Base-by-base conservation (phyloP, 176 grass and related monocot genomes). In the Ensete ventricosum region DNA sequence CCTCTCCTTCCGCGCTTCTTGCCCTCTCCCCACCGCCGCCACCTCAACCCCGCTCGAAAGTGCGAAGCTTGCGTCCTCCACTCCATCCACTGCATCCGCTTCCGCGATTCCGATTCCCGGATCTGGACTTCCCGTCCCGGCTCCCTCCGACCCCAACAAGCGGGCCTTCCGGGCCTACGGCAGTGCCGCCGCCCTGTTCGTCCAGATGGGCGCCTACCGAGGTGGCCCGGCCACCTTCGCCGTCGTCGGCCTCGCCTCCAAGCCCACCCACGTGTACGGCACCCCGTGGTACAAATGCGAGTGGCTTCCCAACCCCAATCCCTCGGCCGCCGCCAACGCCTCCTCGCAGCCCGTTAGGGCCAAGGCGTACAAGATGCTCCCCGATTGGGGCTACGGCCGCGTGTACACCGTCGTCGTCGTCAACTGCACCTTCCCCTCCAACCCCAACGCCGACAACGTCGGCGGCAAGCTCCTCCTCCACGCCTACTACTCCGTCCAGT, bases 331-430 rank as follows among this genome's bases (percentile, higher is more conserved):
- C 13, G 14, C 57, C 57, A 4, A 8, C 17, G 20, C 14, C 17
- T 14, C 57, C 57, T 4, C 57, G 12, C 67, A 77, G 10, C 50
- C 84, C 29, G 82, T 82, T 62, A 82, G 86, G 1, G 78, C 86
- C 27, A 99, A 75, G 76, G 75, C 90, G 10, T 99, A 91, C 84
- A 86, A 87, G 80, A 94, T 99, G 88, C 84, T 89, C 57, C 95
- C 95, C 16, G 95, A 99, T 83, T 99, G 95, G 95, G 95, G 95
- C 79, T 99, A 99, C 81, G 95, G 95, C 88, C 95, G 84, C 21
- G 86, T 94, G 49, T 99, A 99, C 86, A 94, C 95, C 19, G 88
- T 89, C 19, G 90, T 99, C 52, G 78, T 99, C 72, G 95, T 94
- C 10, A 99, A 99, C 85, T 99, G 95, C 89, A 99, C 95, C 3